Conservation (phyloP, 257 asterid species). For the Solanum pimpinellifolium region DNA sequence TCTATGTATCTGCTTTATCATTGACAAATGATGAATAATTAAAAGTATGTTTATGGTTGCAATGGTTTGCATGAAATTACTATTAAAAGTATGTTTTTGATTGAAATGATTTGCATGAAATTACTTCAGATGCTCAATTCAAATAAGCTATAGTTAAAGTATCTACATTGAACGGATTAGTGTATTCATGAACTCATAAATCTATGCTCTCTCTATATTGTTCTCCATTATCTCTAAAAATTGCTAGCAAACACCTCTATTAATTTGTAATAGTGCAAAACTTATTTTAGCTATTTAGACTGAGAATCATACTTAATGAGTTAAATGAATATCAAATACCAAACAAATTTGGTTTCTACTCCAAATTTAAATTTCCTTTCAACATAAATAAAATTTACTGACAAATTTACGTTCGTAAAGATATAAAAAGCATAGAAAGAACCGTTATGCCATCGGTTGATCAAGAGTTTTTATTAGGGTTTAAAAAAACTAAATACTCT, state of each 20-base stretch:
- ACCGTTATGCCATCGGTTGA: not conserved
- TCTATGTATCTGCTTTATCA: not conserved
- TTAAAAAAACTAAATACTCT: too few species aligned
- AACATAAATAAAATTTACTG: not conserved
- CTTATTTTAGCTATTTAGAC: too few species aligned
- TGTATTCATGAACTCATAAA: not conserved
- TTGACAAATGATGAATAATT: not conserved
- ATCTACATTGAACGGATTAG: not conserved
- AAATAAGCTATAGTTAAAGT: accelerated
- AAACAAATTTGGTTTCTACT: not conserved
- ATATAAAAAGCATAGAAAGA: not conserved
- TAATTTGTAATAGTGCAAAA: not conserved
- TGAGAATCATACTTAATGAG: not conserved
- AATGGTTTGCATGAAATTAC: not conserved
- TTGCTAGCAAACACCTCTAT: not conserved
- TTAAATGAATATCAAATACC: not conserved
- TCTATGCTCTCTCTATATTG: not conserved
- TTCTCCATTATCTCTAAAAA: not conserved
- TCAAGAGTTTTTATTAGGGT: not conserved
- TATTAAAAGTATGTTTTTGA: not conserved
- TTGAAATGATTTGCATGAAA: not conserved
- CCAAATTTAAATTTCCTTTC: not conserved
- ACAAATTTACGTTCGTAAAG: not conserved
- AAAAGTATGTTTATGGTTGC: not conserved
- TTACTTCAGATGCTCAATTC: not conserved